These are phyloP conservation scores for Mortierella sp. DNA, from an alignment of 371 early-diverging fungal genomes.

Conservation along the genomic window DNA sequence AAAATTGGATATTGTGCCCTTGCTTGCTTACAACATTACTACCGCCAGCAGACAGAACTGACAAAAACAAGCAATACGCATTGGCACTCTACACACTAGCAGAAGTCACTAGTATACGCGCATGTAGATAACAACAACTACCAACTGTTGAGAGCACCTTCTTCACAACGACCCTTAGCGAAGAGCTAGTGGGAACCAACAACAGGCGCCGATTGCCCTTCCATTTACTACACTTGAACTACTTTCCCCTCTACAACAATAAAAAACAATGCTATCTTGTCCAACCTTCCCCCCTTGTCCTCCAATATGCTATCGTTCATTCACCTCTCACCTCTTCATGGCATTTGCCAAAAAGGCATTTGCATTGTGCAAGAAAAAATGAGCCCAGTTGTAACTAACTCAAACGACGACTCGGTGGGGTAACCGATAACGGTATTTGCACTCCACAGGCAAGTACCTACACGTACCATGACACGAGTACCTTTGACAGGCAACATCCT, in stretches of 20 bases:
- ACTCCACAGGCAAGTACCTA: background rate
- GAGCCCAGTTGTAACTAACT: background rate
- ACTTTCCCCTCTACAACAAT: background rate
- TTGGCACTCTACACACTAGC: background rate
- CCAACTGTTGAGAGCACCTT: background rate
- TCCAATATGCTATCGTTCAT: background rate
- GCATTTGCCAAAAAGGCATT: background rate
- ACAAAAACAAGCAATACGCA: background rate
- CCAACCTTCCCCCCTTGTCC: background rate
- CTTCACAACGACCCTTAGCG: background rate
- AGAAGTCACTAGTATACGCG: background rate
- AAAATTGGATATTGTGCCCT: background rate
- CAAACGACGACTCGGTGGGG: background rate
- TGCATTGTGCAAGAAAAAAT: background rate
- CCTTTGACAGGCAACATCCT: background rate
- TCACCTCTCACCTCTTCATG: background rate
- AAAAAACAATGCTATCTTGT: constrained; percentile 9
- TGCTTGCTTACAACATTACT: background rate
- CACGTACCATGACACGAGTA: background rate
- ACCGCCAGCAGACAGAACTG: no score
- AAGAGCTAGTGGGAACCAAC: background rate
- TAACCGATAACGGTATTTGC: background rate
- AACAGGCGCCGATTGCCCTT: background rate
- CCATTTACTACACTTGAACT: background rate
- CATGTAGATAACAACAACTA: background rate